phyloP scores from a whole-genome alignment of 495 filamentous ascomycete species.

The Letharia lupina region DNA sequence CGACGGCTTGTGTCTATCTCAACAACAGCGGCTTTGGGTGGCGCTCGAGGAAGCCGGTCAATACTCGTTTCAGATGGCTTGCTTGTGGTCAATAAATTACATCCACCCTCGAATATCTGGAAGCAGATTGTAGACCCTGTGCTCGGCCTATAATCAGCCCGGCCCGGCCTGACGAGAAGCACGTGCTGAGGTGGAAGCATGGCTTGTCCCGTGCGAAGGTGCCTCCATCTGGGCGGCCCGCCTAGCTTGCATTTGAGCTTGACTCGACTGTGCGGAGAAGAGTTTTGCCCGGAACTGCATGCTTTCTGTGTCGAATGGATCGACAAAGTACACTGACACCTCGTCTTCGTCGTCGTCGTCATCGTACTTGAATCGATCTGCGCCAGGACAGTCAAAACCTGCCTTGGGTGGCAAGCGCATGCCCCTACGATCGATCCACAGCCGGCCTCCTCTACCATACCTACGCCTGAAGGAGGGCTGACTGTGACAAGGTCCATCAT shows the following conservation, averaged over 20 bases:
- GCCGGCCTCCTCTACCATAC: slow-evolving; percentile 66
- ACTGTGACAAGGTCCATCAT: slow-evolving; percentile 34
- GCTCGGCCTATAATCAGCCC: background rate
- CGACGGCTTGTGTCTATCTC: slow-evolving; percentile 2
- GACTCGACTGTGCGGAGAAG: slow-evolving; percentile 26
- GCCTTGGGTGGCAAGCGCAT: slow-evolving; percentile 31
- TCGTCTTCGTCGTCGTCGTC: slow-evolving; percentile 65
- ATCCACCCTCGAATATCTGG: background rate
- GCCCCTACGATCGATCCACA: slow-evolving; percentile 72
- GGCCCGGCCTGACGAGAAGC: slow-evolving; percentile 8
- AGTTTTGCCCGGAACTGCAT: slow-evolving; percentile 59
- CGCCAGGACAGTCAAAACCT: slow-evolving; percentile 24
- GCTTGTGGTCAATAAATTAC: background rate
- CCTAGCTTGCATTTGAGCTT: slow-evolving; percentile 40
- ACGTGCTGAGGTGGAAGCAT: slow-evolving; percentile 2
- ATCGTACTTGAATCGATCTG: slow-evolving; percentile 75
- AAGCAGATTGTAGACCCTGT: background rate
- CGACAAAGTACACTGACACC: slow-evolving; percentile 54
- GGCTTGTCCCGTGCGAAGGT: slow-evolving; percentile 10
- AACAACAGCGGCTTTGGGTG: background rate
- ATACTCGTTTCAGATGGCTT: background rate
- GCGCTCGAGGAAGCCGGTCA: background rate
- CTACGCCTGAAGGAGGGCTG: slow-evolving; percentile 57
- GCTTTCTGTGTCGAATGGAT: slow-evolving; percentile 60
- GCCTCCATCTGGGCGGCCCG: slow-evolving; percentile 21